Evolutionary conservation across 345 rosid species (phyloP).

Genomic region (Boechera divaricarpa): DNA sequence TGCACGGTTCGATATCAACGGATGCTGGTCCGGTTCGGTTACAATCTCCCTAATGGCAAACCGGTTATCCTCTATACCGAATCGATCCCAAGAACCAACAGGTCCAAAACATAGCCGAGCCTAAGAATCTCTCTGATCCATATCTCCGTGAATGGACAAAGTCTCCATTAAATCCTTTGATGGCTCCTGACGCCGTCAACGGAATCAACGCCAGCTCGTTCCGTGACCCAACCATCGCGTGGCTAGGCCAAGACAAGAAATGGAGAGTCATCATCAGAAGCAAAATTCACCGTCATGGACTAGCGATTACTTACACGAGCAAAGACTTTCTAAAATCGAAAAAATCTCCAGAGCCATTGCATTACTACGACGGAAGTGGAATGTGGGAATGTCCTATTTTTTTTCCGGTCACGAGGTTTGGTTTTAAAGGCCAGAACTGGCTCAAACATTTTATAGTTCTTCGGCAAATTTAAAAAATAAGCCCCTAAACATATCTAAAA

Average conservation of each 20-base stretch:
- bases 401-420: slow-evolving; percentile 53
- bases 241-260: slow-evolving; percentile 59
- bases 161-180: slow-evolving; percentile 59
- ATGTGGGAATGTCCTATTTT: slow-evolving; percentile 97
- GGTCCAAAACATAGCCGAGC: slow-evolving; percentile 69
- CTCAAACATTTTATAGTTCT: too few relatives aligned
- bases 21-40: slow-evolving; percentile 80
- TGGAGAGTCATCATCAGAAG: slow-evolving; percentile 74
- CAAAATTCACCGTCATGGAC: slow-evolving; percentile 50
- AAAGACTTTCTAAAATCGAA: slow-evolving; percentile 65
- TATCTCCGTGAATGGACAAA: slow-evolving; percentile 72
- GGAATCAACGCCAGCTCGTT: slow-evolving; percentile 63
- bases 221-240: slow-evolving; percentile 87
- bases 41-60: slow-evolving; percentile 53
- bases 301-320: slow-evolving; percentile 60
- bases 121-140: slow-evolving; percentile 65
- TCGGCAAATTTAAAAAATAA: too few relatives aligned
- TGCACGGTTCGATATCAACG: slow-evolving; percentile 57
- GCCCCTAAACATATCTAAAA: too few relatives aligned
- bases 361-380: slow-evolving; percentile 59
- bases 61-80: slow-evolving; percentile 76
- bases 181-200: slow-evolving; percentile 50
- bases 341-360: slow-evolving; percentile 53
- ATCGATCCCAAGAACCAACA: slow-evolving; percentile 48
- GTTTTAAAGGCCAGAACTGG: slow-evolving; percentile 24